Percentiles rank a stretch among this genome's conserved stretches.
These are phyloP conservation scores for Symbiodinium natans DNA, from an alignment of 73 alveolate species.

Conservation along the genomic window DNA sequence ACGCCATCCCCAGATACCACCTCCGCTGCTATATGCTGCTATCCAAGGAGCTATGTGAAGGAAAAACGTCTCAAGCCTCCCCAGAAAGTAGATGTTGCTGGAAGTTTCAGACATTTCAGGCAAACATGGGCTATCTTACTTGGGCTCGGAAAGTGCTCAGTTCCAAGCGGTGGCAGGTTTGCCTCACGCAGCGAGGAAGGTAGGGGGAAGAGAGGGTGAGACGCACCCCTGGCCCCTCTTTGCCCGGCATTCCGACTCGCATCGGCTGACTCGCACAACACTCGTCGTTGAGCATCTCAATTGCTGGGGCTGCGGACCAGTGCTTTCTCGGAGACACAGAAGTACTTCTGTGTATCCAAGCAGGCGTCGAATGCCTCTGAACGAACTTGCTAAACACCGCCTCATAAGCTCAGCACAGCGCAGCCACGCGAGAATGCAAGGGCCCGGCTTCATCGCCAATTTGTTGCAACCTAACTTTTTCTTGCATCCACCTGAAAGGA, in stretches of 20 bases:
- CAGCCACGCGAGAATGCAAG: background rate
- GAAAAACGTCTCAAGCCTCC: conserved; percentile 69
- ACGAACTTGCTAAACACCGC: no score
- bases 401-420: no score
- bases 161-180: conserved; percentile 6
- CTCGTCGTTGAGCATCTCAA: no score
- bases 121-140: no score
- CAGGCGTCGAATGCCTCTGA: conserved; percentile 48
- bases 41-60: conserved; percentile 54
- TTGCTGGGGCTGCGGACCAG: background rate
- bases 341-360: conserved; percentile 57
- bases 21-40: background rate
- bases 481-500: conserved; percentile 39
- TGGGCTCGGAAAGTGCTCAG: no score
- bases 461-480: background rate
- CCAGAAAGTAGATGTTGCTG: no score
- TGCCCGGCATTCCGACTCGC: no score
- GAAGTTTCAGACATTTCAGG: no score
- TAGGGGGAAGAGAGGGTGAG: no score
- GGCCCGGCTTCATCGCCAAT: conserved; percentile 22
- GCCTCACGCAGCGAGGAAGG: background rate
- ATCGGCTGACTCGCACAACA: no score
- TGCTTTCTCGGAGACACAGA: conserved; percentile 28
- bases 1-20: background rate
- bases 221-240: no score